Base-by-base conservation (phyloP, 2,329 filamentous ascomycete genomes). In the Pseudocercospora ulei region DNA sequence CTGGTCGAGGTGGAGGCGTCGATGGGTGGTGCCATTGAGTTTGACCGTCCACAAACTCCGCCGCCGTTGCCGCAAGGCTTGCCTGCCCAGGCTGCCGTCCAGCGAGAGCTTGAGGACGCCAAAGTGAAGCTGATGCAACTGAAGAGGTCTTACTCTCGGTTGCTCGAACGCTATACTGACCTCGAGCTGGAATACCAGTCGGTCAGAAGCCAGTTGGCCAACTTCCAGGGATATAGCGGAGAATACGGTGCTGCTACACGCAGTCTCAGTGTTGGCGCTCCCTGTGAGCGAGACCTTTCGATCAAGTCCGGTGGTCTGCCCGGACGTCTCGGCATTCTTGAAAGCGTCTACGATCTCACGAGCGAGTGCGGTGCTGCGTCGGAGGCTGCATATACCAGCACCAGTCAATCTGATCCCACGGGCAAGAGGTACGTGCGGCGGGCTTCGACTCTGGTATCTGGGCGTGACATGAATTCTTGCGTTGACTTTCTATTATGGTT, bases 81-180 rank as follows among this genome's bases (percentile, higher is more conserved):
- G 6, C 18, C 36, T 27, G 30, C 42, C 8, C 31, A 38, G 14
- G 18, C 31, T 18, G 24, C 36, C 17, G 25, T 35, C 4, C 42
- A 44, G 12, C 47, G 44, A 7, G 66, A 67, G 8, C 56, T 71
- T 11, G 63, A 65, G 27, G 64, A 67, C 20, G 64, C 60, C 35
- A 64, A 67, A 27, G 58, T 64, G 2, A 70, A 68, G 35, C 57
- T 73, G 18, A 55, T 62, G 2, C 65, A 68, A 25, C 53, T 73
- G 22, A 69, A 72, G 48, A 72, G 69, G 49, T 65, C 68, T 3
- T 66, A 75, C 48, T 65, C 65, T 16, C 63, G 65, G 18, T 57
- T 76, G 3, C 56, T 71, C 5, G 62, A 68, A 28, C 63, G 66
- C 30, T 68, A 69, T 47, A 70, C 66, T 1, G 67, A 71, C 20